Evolutionary conservation across 2,329 filamentous ascomycete genomes (phyloP).

Genomic region (Trematosphaeria pertusa): DNA sequence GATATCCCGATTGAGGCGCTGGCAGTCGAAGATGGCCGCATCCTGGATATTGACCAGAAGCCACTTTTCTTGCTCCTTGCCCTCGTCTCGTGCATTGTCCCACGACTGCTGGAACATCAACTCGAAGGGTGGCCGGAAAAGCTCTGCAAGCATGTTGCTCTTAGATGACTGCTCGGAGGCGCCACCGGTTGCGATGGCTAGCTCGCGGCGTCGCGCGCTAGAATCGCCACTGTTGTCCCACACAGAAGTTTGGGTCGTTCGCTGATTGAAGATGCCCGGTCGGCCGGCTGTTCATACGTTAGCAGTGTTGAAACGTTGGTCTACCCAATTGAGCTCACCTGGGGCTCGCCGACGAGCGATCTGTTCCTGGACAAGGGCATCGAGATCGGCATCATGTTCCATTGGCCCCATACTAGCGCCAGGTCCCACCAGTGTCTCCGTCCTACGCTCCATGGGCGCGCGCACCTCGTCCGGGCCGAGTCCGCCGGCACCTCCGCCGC

Average conservation of each 20-base stretch:
- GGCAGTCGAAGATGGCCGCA: slow-evolving; percentile 90
- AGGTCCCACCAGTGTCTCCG: slow-evolving; percentile 87
- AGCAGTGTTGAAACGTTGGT: too few relatives aligned
- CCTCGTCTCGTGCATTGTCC: slow-evolving; percentile 83
- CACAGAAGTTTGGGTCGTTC: slow-evolving; percentile 59
- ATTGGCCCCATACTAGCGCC: slow-evolving; percentile 59
- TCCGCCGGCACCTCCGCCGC: slow-evolving; percentile 47
- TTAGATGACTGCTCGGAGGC: slow-evolving; percentile 72
- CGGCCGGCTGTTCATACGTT: too few relatives aligned
- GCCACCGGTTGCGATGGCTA: slow-evolving; percentile 69
- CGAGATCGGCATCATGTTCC: slow-evolving; percentile 60
- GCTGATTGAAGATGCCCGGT: slow-evolving; percentile 76
- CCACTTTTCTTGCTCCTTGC: slow-evolving; percentile 92
- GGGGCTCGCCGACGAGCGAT: slow-evolving; percentile 57
- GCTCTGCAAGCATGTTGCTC: slow-evolving; percentile 80
- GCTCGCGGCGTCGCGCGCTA: slow-evolving; percentile 57
- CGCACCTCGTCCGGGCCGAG: slow-evolving; percentile 68
- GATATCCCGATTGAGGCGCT: slow-evolving; percentile 89
- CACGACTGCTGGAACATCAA: slow-evolving; percentile 82
- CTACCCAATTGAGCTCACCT: slow-evolving; percentile 34
- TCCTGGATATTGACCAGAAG: slow-evolving; percentile 96
- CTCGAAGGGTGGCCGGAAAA: slow-evolving; percentile 92
- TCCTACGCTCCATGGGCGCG: slow-evolving; percentile 89
- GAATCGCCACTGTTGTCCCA: slow-evolving; percentile 62
- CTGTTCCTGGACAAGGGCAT: slow-evolving; percentile 70